Percentiles rank a stretch among this genome's conserved stretches.
Evolutionary conservation across 306 rosid genomes (phyloP).

Genomic region (Dryas octopetala): DNA sequence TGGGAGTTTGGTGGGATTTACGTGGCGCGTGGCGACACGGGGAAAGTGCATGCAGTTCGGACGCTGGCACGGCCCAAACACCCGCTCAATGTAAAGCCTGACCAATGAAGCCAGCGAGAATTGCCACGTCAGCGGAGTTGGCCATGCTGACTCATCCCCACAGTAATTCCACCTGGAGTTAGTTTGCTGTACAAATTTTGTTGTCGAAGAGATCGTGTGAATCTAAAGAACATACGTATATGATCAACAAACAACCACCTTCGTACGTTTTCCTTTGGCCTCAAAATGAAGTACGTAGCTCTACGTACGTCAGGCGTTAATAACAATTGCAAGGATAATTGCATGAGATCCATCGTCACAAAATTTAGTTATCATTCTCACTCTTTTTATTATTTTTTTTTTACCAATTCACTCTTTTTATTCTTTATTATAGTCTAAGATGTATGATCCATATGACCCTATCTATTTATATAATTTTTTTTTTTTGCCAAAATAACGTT

Average conservation of each 20-base stretch:
- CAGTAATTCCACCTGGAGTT: neutral
- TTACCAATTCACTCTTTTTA: no score
- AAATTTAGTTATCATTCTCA: no score
- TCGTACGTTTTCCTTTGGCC: neutral
- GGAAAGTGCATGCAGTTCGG: conserved; percentile 44
- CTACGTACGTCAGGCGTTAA: no score
- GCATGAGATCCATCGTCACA: no score
- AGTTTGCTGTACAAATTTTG: neutral
- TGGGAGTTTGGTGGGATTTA: neutral
- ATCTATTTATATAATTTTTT: no score
- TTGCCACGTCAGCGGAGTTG: neutral
- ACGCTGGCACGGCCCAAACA: conserved; percentile 27
- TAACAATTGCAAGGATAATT: no score
- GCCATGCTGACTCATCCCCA: conserved; percentile 7
- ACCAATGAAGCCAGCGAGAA: conserved; percentile 6
- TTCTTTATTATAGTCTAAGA: no score
- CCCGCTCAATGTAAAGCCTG: conserved; percentile 15
- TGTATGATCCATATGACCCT: no score
- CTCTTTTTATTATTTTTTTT: no score
- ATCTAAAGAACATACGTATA: no score
- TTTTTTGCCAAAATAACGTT: no score
- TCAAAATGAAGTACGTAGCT: neutral
- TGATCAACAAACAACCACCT: neutral
- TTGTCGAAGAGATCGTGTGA: neutral
- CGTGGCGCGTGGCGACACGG: conserved; percentile 33